Evolutionary conservation across 2,329 filamentous ascomycete species (phyloP).

Genomic region (Cladosporium phlei): DNA sequence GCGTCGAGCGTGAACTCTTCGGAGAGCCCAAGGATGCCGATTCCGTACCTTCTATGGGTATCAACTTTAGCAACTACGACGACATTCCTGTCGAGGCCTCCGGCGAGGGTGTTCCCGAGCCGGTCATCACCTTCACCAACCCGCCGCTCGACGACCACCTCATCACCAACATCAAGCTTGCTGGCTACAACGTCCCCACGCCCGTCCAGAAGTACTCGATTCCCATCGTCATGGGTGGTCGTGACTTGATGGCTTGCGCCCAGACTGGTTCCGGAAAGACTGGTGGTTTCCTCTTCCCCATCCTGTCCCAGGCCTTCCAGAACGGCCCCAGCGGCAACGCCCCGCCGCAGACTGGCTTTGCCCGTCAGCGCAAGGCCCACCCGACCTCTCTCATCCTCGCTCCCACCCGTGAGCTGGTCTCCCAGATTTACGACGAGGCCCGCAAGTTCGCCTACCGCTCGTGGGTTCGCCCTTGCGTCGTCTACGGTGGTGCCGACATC

Average conservation of each 20-base stretch:
- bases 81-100: constrained; percentile 98
- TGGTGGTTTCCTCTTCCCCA: constrained; percentile 98
- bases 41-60: constrained; percentile 91
- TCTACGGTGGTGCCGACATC: constrained; percentile 98
- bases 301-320: constrained; percentile 93
- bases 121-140: constrained; percentile 84
- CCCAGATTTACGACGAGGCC: constrained; percentile 95
- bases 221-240: constrained; percentile 94
- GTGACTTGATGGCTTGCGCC: constrained; percentile 98
- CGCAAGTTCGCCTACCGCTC: constrained; percentile 99
- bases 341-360: constrained; percentile 65
- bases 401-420: constrained; percentile 95
- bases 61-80: constrained; percentile 99
- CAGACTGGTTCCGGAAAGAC: constrained; percentile 99
- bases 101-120: constrained; percentile 86
- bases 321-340: constrained; percentile 74
- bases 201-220: constrained; percentile 99
- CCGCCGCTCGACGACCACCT: constrained; percentile 94
- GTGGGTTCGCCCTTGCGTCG: constrained; percentile 96
- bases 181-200: constrained; percentile 91
- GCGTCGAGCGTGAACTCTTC: constrained; percentile 92
- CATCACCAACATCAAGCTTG: constrained; percentile 85
- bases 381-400: constrained; percentile 94
- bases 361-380: constrained; percentile 95
- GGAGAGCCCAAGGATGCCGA: constrained; percentile 78